These are phyloP conservation scores for Anisodus tanguticus DNA, from an alignment of 257 asterid genomes.

Conservation along the genomic window DNA sequence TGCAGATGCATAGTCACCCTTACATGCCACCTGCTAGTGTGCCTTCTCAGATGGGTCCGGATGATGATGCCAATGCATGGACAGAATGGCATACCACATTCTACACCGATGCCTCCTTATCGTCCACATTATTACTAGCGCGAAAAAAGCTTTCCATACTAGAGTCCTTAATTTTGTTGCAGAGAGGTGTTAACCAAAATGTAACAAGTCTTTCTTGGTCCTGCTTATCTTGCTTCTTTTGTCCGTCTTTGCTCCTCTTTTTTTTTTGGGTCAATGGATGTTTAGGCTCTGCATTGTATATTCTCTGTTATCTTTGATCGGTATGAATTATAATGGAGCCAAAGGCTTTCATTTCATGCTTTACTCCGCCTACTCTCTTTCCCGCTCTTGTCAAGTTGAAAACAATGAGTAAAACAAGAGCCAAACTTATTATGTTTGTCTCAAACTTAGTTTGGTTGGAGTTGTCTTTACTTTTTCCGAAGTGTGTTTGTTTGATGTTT, in stretches of 20 bases:
- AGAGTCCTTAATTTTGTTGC: conserved; percentile 4
- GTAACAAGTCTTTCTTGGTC: not conserved
- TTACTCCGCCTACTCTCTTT: not conserved
- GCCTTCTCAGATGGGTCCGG: conserved; percentile 56
- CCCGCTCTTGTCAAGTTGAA: not conserved
- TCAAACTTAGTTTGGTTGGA: not conserved
- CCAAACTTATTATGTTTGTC: not conserved
- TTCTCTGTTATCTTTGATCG: not conserved
- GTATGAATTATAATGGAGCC: conserved; percentile 7
- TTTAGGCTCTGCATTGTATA: conserved; percentile 5
- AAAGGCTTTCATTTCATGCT: conserved; percentile 17
- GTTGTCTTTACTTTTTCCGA: not conserved
- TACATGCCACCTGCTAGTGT: conserved; percentile 59
- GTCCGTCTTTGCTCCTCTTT: not conserved
- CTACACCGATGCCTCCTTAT: conserved; percentile 68
- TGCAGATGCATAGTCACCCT: conserved; percentile 79
- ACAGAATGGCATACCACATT: conserved; percentile 64
- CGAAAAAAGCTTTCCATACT: conserved; percentile 3
- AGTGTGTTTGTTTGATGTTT: not conserved
- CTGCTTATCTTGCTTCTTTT: conserved; percentile 3
- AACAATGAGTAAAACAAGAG: not conserved
- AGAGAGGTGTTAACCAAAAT: conserved; percentile 19
- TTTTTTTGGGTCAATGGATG: not conserved
- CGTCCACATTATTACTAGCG: conserved; percentile 53
- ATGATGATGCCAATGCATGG: conserved; percentile 54